These are phyloP conservation scores for Urochloa ruziziensis DNA, from an alignment of 176 grass and related monocot genomes.

Conservation along the genomic window DNA sequence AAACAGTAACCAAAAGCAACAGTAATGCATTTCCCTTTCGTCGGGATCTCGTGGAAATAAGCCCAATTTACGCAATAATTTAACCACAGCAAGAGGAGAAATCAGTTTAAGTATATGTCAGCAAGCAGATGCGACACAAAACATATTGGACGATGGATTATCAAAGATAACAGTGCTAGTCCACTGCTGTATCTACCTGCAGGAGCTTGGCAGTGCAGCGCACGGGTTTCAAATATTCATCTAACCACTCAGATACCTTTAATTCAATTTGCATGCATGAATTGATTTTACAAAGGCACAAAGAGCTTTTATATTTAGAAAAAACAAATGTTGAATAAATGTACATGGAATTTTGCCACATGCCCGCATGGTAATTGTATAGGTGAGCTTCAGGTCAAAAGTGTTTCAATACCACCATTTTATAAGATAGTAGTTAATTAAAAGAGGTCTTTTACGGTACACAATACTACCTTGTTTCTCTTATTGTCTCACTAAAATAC, in stretches of 20 bases:
- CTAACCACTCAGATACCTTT: background rate
- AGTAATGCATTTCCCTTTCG: background rate
- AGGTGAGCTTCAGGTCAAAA: background rate
- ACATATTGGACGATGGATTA: background rate
- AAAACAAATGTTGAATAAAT: background rate
- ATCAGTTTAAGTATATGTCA: background rate
- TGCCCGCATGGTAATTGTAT: background rate
- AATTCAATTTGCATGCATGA: background rate
- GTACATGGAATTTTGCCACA: background rate
- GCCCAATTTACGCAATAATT: too few species aligned
- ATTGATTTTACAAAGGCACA: background rate
- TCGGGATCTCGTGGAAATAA: background rate
- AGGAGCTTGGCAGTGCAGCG: background rate
- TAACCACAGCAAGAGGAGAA: background rate
- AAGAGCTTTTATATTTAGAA: background rate
- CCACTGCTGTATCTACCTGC: background rate
- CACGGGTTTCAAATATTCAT: background rate
- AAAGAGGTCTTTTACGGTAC: too few species aligned
- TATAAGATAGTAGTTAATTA: background rate
- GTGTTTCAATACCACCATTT: background rate
- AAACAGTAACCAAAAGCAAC: background rate
- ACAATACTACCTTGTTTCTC: too few species aligned
- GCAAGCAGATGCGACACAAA: background rate
- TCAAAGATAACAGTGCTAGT: background rate
- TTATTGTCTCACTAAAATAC: background rate